A percentile compares a stretch with the other conserved stretches of the same genome.
Conservation (phyloP, 2,329 filamentous ascomycete genomes). For the Aspergillus caelatus region DNA sequence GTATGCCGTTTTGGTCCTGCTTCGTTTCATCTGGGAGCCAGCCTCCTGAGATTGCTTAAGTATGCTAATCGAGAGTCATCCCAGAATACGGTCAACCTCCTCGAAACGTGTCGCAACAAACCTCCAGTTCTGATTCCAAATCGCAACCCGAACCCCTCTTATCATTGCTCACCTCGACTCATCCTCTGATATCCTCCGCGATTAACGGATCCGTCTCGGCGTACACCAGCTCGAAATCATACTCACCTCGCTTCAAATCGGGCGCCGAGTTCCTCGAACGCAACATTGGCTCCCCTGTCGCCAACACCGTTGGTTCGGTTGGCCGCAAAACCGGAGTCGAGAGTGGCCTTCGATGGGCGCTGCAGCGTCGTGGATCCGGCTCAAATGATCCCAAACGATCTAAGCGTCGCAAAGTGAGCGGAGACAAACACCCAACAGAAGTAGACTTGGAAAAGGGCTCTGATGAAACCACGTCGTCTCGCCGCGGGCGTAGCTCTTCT, state of each 20-base stretch:
- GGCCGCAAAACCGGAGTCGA: constrained; percentile 86
- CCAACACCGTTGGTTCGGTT: constrained; percentile 82
- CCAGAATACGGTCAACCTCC: constrained; percentile 70
- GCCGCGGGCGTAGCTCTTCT: constrained; percentile 58
- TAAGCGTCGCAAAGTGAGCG: constrained; percentile 50
- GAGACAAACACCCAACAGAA: constrained; percentile 33
- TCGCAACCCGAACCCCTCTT: constrained; percentile 76
- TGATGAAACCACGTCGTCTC: constrained; percentile 19
- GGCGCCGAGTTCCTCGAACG: constrained; percentile 89
- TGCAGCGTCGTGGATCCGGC: constrained; percentile 51
- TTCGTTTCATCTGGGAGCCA: background rate
- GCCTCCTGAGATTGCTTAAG: background rate
- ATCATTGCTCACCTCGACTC: constrained; percentile 82
- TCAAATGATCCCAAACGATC: constrained; percentile 36
- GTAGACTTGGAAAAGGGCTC: constrained; percentile 54
- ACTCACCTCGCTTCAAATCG: constrained; percentile 85
- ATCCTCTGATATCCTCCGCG: constrained; percentile 81
- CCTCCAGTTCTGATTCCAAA: constrained; percentile 39
- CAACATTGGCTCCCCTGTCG: constrained; percentile 78
- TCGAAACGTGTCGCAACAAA: constrained; percentile 45
- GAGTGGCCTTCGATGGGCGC: constrained; percentile 80
- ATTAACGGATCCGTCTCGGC: constrained; percentile 83
- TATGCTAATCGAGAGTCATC: background rate
- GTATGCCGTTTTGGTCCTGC: constrained; percentile 48
- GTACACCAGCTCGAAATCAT: constrained; percentile 86